phyloP scores from a whole-genome alignment of 345 rosid genomes.

The Arabidopsis arenosa region DNA sequence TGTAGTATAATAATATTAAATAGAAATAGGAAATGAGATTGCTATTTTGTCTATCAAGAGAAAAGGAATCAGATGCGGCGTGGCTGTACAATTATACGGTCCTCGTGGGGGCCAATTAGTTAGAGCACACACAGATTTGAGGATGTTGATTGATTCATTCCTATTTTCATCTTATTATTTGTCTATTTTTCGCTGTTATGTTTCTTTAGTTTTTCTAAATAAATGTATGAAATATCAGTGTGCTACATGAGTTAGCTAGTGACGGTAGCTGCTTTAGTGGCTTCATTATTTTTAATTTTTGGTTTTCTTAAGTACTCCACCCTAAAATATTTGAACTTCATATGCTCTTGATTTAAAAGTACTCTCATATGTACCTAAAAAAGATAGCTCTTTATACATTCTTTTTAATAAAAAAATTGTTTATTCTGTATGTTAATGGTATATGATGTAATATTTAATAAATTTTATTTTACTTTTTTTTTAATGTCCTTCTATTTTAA shows the following conservation, averaged over 20 bases:
- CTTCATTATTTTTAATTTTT: not conserved
- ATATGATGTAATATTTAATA: too few relatives aligned
- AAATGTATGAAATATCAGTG: slow-evolving; percentile 15
- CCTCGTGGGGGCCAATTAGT: slow-evolving; percentile 33
- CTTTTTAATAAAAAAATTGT: too few relatives aligned
- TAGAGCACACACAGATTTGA: slow-evolving; percentile 3
- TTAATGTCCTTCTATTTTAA: too few relatives aligned
- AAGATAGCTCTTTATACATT: too few relatives aligned
- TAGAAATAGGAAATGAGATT: not conserved
- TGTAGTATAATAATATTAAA: not conserved
- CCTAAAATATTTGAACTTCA: not conserved
- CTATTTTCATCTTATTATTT: slow-evolving; percentile 1
- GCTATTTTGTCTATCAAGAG: not conserved
- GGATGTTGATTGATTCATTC: slow-evolving; percentile 27
- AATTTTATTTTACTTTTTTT: too few relatives aligned
- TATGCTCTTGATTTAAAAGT: not conserved
- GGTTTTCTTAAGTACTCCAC: not conserved
- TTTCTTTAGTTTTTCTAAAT: not conserved
- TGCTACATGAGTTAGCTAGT: slow-evolving; percentile 3
- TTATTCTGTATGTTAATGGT: too few relatives aligned
- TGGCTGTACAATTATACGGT: slow-evolving; percentile 39
- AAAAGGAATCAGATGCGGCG: slow-evolving; percentile 42
- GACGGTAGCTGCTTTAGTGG: not conserved
- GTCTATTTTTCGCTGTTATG: not conserved
- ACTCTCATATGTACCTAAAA: too few relatives aligned